These are phyloP conservation scores for Xylaria castorea DNA, from an alignment of 495 filamentous ascomycete species.

Conservation along the genomic window DNA sequence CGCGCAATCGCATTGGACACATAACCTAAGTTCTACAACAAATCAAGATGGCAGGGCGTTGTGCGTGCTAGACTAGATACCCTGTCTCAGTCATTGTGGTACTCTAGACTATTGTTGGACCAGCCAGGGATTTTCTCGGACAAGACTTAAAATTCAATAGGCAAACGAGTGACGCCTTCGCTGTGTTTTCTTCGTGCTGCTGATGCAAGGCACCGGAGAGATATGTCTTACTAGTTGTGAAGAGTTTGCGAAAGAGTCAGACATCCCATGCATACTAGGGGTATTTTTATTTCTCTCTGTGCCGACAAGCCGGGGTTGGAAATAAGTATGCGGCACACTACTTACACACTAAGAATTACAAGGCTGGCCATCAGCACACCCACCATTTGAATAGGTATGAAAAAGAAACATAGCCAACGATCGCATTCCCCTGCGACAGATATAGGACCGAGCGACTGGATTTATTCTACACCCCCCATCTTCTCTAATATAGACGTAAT, in stretches of 20 bases:
- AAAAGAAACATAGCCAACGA: constrained; percentile 4
- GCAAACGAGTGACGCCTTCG: not conserved
- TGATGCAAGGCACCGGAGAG: not conserved
- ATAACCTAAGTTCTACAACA: constrained; percentile 2
- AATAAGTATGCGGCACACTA: not conserved
- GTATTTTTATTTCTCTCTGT: not conserved
- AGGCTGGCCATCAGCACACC: constrained; percentile 3
- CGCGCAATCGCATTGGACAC: not conserved
- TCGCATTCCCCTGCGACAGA: not conserved
- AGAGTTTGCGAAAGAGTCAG: constrained; percentile 2
- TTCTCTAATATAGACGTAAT: not conserved
- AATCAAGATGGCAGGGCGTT: constrained; percentile 9
- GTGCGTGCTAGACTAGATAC: not conserved
- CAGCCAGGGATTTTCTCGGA: not conserved
- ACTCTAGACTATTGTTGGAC: not conserved
- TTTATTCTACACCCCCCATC: not conserved
- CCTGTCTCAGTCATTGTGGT: constrained; percentile 7
- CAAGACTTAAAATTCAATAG: not conserved
- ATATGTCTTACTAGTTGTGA: constrained; percentile 1
- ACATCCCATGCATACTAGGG: not conserved
- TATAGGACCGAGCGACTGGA: constrained; percentile 3
- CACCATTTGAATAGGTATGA: not conserved
- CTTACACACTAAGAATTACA: constrained; percentile 5
- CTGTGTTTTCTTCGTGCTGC: not conserved
- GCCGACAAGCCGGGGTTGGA: not conserved